A percentile compares a stretch with the other conserved stretches of the same genome.
Conservation (phyloP, 441 rosid species). For the Melianthus villosus region DNA sequence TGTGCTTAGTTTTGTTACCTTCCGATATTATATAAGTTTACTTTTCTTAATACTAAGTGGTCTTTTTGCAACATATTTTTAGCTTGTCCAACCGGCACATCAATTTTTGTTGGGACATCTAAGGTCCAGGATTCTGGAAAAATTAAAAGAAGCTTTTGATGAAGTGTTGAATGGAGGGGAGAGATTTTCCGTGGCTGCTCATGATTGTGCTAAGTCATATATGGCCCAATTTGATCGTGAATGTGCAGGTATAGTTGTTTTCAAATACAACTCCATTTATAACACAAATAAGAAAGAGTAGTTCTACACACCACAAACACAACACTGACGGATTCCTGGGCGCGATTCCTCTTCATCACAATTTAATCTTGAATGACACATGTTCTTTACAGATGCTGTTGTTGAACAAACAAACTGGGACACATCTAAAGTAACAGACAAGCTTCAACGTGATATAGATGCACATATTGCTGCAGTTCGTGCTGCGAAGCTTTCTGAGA, state of each 20-base stretch:
- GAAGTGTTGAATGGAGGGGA: conserved; percentile 10
- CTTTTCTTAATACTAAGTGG: background rate
- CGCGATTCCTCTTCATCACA: too few species aligned
- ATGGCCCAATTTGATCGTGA: conserved; percentile 11
- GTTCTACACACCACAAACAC: too few species aligned
- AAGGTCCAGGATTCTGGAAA: conserved; percentile 8
- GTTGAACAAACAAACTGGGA: conserved; percentile 83
- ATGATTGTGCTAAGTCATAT: background rate
- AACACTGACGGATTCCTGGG: too few species aligned
- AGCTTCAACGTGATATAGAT: conserved; percentile 63
- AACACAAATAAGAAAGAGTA: too few species aligned
- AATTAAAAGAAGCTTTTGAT: conserved; percentile 12
- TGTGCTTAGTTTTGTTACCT: background rate
- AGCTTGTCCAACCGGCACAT: conserved; percentile 14
- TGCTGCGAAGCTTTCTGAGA: conserved; percentile 63
- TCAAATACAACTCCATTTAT: too few species aligned
- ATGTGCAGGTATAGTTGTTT: conserved; percentile 10
- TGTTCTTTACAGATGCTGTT: conserved; percentile 39
- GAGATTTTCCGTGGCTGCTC: conserved; percentile 11
- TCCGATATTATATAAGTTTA: background rate
- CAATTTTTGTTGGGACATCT: conserved; percentile 9
- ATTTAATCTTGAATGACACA: conserved; percentile 1
- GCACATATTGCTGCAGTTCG: conserved; percentile 57
- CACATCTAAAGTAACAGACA: conserved; percentile 46
- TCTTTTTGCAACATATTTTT: background rate